Evolutionary conservation across 306 rosid genomes (phyloP).

Genomic region (Cucurbita moschata): DNA sequence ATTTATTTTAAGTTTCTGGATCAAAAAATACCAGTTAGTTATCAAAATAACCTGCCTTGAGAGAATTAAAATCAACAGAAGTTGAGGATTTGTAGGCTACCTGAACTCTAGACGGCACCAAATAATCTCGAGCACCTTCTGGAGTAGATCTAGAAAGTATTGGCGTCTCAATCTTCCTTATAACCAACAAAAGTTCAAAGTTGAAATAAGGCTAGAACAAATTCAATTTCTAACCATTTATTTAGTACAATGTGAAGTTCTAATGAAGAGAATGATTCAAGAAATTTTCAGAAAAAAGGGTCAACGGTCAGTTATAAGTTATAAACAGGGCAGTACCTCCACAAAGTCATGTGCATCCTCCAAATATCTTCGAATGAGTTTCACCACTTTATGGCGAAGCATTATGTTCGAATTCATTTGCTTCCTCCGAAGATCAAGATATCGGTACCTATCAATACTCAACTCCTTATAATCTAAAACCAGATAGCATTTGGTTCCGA

Average conservation of each 20-base stretch:
- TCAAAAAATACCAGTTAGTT: not conserved
- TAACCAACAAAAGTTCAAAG: slow-evolving; percentile 36
- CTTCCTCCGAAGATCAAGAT: slow-evolving; percentile 73
- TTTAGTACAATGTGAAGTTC: not conserved
- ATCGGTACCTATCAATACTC: slow-evolving; percentile 53
- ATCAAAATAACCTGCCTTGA: not conserved
- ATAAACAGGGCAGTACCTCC: slow-evolving; percentile 48
- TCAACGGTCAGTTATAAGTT: not conserved
- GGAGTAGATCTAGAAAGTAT: slow-evolving; percentile 93
- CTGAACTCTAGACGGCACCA: slow-evolving; percentile 98
- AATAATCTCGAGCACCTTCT: slow-evolving; percentile 95
- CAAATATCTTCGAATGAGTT: slow-evolving; percentile 69
- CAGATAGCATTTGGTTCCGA: not conserved
- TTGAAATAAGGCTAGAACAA: slow-evolving; percentile 15
- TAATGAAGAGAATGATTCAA: not conserved
- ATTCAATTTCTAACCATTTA: not conserved
- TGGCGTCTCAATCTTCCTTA: slow-evolving; percentile 99
- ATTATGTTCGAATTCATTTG: slow-evolving; percentile 75
- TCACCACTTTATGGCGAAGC: slow-evolving; percentile 78
- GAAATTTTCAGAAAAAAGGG: not conserved
- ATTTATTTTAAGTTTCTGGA: not conserved
- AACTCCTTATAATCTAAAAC: slow-evolving; percentile 9
- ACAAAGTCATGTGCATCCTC: slow-evolving; percentile 81
- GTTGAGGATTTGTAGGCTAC: slow-evolving; percentile 16
- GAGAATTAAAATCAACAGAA: not conserved